Evolutionary conservation across 164 flowering plant genomes (phyloP).

Genomic region (Santalum album): DNA sequence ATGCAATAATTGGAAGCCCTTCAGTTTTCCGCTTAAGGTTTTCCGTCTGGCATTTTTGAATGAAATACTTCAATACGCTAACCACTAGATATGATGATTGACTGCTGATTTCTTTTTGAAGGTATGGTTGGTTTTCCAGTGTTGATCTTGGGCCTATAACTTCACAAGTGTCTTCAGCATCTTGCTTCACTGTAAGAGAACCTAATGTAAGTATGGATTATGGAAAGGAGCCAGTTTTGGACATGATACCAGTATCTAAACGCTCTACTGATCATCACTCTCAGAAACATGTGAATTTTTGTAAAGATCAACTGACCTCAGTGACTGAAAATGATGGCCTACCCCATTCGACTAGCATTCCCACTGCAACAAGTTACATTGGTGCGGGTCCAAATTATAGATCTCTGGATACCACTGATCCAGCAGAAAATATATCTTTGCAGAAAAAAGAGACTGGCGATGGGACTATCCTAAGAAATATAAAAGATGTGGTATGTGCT

Average conservation of each 20-base stretch:
- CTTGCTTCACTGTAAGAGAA: constrained; percentile 14
- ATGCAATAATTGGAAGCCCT: constrained; percentile 66
- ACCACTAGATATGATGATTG: not conserved
- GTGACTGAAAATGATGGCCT: constrained; percentile 11
- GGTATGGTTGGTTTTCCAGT: constrained; percentile 89
- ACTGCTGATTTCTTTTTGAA: constrained; percentile 19
- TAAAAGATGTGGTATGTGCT: constrained; percentile 37
- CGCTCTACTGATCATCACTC: constrained; percentile 16
- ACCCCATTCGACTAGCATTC: constrained; percentile 11
- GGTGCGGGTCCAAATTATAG: constrained; percentile 10
- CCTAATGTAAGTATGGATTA: constrained; percentile 11
- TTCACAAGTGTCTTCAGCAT: constrained; percentile 18
- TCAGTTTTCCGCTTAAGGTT: constrained; percentile 84
- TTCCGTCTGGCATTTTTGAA: constrained; percentile 6
- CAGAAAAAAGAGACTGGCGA: constrained; percentile 16
- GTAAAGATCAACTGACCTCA: constrained; percentile 16
- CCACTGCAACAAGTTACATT: constrained; percentile 11
- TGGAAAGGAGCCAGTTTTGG: constrained; percentile 18
- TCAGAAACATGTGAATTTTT: constrained; percentile 12
- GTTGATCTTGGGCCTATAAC: constrained; percentile 23
- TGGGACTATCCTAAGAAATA: constrained; percentile 16
- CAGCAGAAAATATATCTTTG: constrained; percentile 14
- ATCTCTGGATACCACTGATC: constrained; percentile 13
- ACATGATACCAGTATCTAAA: constrained; percentile 7
- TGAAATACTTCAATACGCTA: not conserved